A percentile compares a stretch with the other conserved stretches of the same genome.
Evolutionary conservation across 2,329 filamentous ascomycete genomes (phyloP).

Genomic region (Pseudopithomyces chartarum): DNA sequence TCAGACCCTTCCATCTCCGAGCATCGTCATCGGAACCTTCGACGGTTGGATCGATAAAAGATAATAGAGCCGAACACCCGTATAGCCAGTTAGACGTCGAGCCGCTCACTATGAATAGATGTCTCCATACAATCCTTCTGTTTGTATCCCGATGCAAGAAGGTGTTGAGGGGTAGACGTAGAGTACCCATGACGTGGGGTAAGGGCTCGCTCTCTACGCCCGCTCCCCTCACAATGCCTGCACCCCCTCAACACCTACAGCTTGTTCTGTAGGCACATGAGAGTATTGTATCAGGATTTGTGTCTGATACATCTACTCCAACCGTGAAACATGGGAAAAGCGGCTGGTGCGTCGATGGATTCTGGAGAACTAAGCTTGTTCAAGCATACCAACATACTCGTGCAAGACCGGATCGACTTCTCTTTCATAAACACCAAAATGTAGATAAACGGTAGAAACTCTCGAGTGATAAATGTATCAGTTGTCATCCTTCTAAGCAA

Average conservation of each 20-base stretch:
- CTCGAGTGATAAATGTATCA: neutral
- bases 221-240: neutral
- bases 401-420: too few relatives aligned
- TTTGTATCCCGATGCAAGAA: too few relatives aligned
- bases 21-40: constrained; percentile 2
- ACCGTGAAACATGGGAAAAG: too few relatives aligned
- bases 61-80: neutral
- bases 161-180: neutral
- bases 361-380: too few relatives aligned
- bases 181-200: neutral
- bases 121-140: too few relatives aligned
- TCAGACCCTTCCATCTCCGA: constrained; percentile 7
- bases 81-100: neutral
- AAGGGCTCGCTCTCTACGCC: neutral
- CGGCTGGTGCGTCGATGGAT: too few relatives aligned
- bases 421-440: too few relatives aligned
- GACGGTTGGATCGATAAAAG: neutral
- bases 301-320: too few relatives aligned
- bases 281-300: neutral
- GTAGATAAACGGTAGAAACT: neutral
- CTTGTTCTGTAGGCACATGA: neutral
- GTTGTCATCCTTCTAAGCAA: neutral
- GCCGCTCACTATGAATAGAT: neutral
- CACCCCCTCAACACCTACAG: neutral
- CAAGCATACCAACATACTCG: too few relatives aligned